Conservation (phyloP, 2,329 filamentous ascomycete species). For the Hyphodiscus sp. region DNA sequence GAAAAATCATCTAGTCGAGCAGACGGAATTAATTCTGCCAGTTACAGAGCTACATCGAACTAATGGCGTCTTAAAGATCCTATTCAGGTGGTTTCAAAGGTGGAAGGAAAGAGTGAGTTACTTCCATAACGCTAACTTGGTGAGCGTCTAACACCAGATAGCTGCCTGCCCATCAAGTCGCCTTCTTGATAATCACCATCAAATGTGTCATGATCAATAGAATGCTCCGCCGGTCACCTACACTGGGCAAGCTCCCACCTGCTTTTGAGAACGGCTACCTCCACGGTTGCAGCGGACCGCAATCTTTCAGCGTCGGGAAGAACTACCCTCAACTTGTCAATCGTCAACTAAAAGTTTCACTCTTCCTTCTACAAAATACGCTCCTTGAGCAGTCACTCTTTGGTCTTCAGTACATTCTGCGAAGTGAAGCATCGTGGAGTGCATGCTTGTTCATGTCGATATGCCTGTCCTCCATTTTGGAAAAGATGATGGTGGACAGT, state of each 20-base stretch:
- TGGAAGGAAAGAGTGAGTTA: not conserved
- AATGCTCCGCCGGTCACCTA: not conserved
- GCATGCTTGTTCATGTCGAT: not conserved
- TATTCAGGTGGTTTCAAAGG: not conserved
- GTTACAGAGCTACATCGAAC: not conserved
- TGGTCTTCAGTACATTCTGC: not conserved
- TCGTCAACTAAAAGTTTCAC: not conserved
- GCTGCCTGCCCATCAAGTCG: not conserved
- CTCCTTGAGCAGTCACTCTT: not conserved
- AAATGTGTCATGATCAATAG: slow-evolving; percentile 2
- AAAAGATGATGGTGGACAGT: not conserved
- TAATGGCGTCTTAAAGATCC: not conserved
- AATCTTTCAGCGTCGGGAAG: not conserved
- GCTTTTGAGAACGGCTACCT: too few relatives aligned
- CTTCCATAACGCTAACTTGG: not conserved
- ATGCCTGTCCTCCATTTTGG: not conserved
- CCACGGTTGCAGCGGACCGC: not conserved
- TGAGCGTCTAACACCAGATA: not conserved
- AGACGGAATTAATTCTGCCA: not conserved
- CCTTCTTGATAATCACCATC: slow-evolving; percentile 1
- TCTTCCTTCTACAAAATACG: not conserved
- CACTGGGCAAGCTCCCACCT: not conserved
- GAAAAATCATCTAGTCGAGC: not conserved
- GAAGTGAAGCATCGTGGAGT: not conserved
- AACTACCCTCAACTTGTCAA: not conserved